Conservation (phyloP, 2,329 filamentous ascomycete genomes). For the Penicillium sp. region DNA sequence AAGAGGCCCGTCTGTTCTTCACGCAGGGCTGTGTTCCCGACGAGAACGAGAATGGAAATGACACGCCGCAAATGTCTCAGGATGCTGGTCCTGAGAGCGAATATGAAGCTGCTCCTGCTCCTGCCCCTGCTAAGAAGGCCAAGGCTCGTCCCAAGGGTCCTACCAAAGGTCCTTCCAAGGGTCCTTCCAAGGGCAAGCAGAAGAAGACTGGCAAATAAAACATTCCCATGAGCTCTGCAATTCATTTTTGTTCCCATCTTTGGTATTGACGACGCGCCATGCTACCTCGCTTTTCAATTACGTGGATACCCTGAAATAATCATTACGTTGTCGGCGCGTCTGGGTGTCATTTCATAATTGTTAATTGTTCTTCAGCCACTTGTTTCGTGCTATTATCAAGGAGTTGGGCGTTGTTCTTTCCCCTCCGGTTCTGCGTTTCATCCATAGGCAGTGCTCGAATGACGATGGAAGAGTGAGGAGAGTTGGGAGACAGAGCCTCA, state of each 20-base stretch:
- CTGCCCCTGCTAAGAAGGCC: conserved; percentile 11
- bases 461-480: background rate
- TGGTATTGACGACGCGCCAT: conserved; percentile 16
- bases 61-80: conserved; percentile 2
- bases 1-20: conserved; percentile 79
- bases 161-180: too few relatives aligned
- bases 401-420: background rate
- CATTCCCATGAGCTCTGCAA: background rate
- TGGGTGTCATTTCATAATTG: conserved; percentile 6
- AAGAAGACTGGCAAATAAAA: conserved; percentile 28
- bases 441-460: conserved; percentile 6
- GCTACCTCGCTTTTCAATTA: conserved; percentile 17
- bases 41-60: conserved; percentile 27
- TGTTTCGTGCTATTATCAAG: conserved; percentile 10
- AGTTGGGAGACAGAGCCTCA: conserved; percentile 4
- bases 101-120: conserved; percentile 13
- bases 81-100: conserved; percentile 17
- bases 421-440: conserved; percentile 2
- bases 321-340: background rate
- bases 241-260: conserved; percentile 1
- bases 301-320: conserved; percentile 6
- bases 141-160: conserved; percentile 33
- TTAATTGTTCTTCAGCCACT: conserved; percentile 20
- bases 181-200: conserved; percentile 35
- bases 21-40: conserved; percentile 71